Percentiles rank a stretch among this genome's conserved stretches.
Conservation (phyloP, 495 filamentous ascomycete genomes). For the Talaromyces ruber region DNA sequence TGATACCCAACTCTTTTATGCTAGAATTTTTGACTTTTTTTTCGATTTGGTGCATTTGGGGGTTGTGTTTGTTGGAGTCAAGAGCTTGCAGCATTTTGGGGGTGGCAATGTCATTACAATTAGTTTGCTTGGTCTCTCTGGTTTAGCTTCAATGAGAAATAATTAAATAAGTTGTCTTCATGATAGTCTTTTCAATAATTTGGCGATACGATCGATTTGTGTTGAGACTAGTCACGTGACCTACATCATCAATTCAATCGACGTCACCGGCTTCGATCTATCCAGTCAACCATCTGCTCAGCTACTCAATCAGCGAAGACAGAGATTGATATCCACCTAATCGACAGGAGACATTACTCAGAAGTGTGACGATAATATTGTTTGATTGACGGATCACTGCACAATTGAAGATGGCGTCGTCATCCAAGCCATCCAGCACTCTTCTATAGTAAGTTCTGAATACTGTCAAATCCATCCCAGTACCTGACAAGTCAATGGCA, state of each 20-base stretch:
- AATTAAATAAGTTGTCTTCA: background rate
- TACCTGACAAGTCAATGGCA: conserved; percentile 18
- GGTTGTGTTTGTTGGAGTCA: background rate
- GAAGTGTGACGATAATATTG: background rate
- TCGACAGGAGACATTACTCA: background rate
- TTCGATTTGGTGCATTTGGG: background rate
- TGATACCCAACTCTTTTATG: conserved; percentile 8
- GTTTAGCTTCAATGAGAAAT: background rate
- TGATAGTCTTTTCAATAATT: background rate
- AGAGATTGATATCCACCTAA: background rate
- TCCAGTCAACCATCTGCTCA: background rate
- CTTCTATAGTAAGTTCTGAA: conserved; percentile 63
- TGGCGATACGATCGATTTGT: background rate
- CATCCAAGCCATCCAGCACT: conserved; percentile 64
- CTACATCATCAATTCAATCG: background rate
- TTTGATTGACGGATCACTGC: background rate
- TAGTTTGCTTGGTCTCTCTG: background rate
- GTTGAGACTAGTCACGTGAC: background rate
- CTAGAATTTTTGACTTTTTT: background rate
- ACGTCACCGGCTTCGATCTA: background rate
- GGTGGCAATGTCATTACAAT: background rate
- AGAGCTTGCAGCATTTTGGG: background rate
- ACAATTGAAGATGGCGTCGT: conserved; percentile 58
- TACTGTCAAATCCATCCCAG: background rate
- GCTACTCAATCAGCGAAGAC: background rate